phyloP scores from a whole-genome alignment of 768 basidiomycete species.

The Brasilioporus rufonigricans region DNA sequence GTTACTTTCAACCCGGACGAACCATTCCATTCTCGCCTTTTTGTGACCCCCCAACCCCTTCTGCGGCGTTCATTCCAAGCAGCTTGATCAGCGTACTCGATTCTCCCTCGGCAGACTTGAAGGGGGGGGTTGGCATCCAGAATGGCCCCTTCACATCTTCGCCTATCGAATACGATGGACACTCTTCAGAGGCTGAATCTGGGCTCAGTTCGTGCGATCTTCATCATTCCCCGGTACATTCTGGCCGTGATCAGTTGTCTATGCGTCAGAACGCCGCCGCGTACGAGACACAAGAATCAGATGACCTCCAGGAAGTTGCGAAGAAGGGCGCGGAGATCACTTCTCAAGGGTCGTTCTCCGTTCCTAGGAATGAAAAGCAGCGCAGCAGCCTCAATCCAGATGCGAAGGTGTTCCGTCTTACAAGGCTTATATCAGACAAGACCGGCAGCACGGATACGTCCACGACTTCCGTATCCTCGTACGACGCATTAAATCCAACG shows the following conservation, averaged over 20 bases:
- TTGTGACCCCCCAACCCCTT: constrained; percentile 38
- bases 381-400: constrained; percentile 80
- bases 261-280: constrained; percentile 30
- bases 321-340: constrained; percentile 26
- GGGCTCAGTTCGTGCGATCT: constrained; percentile 51
- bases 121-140: constrained; percentile 20
- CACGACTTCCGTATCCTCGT: constrained; percentile 24
- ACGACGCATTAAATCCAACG: constrained; percentile 61
- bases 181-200: constrained; percentile 26
- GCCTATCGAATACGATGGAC: constrained; percentile 39
- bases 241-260: constrained; percentile 21
- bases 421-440: constrained; percentile 23
- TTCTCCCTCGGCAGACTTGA: constrained; percentile 59
- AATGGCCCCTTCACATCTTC: constrained; percentile 36
- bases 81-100: constrained; percentile 46
- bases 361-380: constrained; percentile 44
- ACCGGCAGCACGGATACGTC: constrained; percentile 12
- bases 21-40: constrained; percentile 53
- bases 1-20: constrained; percentile 17
- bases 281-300: constrained; percentile 31
- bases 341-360: constrained; percentile 48
- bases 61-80: constrained; percentile 53
- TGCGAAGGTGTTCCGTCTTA: constrained; percentile 77
- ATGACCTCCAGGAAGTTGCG: constrained; percentile 12
- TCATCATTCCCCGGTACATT: constrained; percentile 22